These are phyloP conservation scores for Withania somnifera DNA, from an alignment of 305 asterid genomes.

Conservation along the genomic window DNA sequence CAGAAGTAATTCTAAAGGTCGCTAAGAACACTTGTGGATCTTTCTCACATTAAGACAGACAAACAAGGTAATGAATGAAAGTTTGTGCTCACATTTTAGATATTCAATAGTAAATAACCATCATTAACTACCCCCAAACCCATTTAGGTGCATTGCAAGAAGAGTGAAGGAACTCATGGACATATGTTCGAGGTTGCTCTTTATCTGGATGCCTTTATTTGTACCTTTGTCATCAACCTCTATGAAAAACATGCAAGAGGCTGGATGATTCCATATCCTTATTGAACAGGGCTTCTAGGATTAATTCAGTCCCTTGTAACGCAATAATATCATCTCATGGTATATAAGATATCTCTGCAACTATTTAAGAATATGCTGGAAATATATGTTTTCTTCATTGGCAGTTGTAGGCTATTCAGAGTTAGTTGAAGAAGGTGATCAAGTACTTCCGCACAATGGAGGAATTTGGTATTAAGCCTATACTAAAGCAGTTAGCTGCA, in stretches of 20 bases:
- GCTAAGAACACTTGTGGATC: too few relatives aligned
- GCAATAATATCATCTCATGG: slow-evolving; percentile 52
- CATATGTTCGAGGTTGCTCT: slow-evolving; percentile 35
- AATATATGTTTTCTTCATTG: slow-evolving; percentile 43
- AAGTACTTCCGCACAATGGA: slow-evolving; percentile 43
- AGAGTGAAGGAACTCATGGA: slow-evolving; percentile 43
- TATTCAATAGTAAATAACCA: too few relatives aligned
- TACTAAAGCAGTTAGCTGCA: slow-evolving; percentile 56
- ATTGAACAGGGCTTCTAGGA: slow-evolving; percentile 37
- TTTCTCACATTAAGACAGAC: too few relatives aligned
- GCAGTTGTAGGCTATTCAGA: slow-evolving; percentile 68
- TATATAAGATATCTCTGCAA: too few relatives aligned
- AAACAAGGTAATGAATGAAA: too few relatives aligned
- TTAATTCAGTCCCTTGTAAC: slow-evolving; percentile 48
- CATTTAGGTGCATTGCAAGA: slow-evolving; percentile 61
- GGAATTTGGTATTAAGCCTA: slow-evolving; percentile 39
- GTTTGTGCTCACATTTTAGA: too few relatives aligned
- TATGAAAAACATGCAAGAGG: slow-evolving; percentile 69
- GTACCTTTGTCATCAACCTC: slow-evolving; percentile 56
- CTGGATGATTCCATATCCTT: slow-evolving; percentile 42
- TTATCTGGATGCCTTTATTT: slow-evolving; percentile 39
- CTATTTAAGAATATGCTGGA: too few relatives aligned
- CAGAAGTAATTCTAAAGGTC: too few relatives aligned
- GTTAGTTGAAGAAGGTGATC: slow-evolving; percentile 45
- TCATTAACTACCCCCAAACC: too few relatives aligned